Evolutionary conservation across 768 basidiomycete species (phyloP), one percentile per base, ranked within the genome.

Genomic region (Austroboletus festivus): DNA sequence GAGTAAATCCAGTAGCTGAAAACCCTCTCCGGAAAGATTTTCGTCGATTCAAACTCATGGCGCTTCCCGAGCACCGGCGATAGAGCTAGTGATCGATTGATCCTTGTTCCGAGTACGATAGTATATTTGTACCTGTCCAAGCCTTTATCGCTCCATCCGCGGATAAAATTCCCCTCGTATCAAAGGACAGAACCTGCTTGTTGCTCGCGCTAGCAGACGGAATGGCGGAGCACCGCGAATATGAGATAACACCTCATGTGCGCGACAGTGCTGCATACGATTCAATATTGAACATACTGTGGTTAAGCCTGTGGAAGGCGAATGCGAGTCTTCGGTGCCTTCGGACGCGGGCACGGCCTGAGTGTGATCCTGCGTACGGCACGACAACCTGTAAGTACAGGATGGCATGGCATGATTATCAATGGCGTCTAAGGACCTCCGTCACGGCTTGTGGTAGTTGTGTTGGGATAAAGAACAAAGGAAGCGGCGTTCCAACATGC

Each of bases 221-320:
- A 55, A 51, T 35, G 31, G 24, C 48, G 54, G 56, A 35, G 54
- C 18, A 31, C 54, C 21, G 23, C 19, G 37, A 35, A 21, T 16
- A 30, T 31, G 37, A 46, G 26, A 11, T 28, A 51, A 39, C 43
- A 33, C 3, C 39, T 3, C 21, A 8, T 12, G 16, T 28, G 23
- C 19, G 41, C 22, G 39, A 26, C 43, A 23, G 21, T 16, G 30
- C 28, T 15, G 30, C 30, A 11, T 43, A 33, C 34, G 16, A 31
- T 44, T 34, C 42, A 21, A 37, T 37, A 19, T n/a, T n/a, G n/a
- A n/a, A n/a, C n/a, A n/a, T n/a, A n/a, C n/a, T n/a, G n/a, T n/a
- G n/a, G n/a, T n/a, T n/a, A n/a, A n/a, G n/a, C n/a, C n/a, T n/a
- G n/a, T n/a, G n/a, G n/a, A n/a, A n/a, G n/a, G n/a, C n/a, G n/a